Conservation (phyloP, 257 asterid genomes). For the Salvia hispanica region DNA sequence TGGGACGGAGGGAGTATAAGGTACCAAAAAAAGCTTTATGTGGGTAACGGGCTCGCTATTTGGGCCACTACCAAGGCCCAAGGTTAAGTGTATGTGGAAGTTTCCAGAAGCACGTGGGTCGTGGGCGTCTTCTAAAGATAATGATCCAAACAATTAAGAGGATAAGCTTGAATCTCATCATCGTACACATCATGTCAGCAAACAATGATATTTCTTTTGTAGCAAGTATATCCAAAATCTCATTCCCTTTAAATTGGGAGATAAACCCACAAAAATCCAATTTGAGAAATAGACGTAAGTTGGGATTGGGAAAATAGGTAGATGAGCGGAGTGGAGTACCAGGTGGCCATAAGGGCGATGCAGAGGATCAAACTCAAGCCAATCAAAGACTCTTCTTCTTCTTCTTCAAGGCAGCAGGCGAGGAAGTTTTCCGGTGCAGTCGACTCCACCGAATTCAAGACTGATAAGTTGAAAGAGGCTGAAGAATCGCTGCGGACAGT, state of each 20-base stretch:
- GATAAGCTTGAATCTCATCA: conserved; percentile 26
- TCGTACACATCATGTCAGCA: neutral
- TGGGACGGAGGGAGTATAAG: too few relatives aligned
- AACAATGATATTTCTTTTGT: neutral
- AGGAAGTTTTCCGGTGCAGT: conserved; percentile 41
- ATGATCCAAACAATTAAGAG: conserved; percentile 13
- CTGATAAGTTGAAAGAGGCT: conserved; percentile 41
- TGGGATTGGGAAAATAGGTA: neutral
- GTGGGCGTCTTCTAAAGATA: neutral
- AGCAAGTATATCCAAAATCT: conserved; percentile 16
- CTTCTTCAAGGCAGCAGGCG: conserved; percentile 35
- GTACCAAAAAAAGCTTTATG: too few relatives aligned
- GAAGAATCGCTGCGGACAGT: conserved; percentile 66
- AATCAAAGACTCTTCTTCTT: conserved; percentile 18
- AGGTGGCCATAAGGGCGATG: conserved; percentile 42
- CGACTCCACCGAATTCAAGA: conserved; percentile 33
- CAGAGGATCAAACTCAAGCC: conserved; percentile 50
- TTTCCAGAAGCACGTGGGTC: conserved; percentile 8
- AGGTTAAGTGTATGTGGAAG: too few relatives aligned
- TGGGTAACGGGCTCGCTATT: conserved; percentile 1
- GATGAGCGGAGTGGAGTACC: conserved; percentile 41
- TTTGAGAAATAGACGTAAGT: neutral
- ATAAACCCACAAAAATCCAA: conserved; percentile 11
- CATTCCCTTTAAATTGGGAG: neutral
- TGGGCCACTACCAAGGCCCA: conserved; percentile 23